phyloP scores from a whole-genome alignment of 768 basidiomycete species.

The Rubroboletus pulcherrimus region DNA sequence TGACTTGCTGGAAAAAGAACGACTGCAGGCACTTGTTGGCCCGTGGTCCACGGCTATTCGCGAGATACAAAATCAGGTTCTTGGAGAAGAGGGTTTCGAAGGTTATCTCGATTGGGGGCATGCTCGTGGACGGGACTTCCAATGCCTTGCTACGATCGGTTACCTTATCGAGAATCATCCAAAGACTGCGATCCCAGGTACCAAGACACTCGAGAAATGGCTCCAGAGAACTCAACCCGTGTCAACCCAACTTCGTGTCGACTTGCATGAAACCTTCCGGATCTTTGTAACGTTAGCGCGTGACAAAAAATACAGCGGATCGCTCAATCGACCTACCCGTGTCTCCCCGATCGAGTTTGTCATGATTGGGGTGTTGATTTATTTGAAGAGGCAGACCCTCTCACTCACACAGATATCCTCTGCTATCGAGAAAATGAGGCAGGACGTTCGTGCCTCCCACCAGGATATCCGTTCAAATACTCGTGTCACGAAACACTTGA shows the following conservation, averaged over 20 bases:
- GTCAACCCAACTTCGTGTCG: conserved; percentile 23
- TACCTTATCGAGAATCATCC: conserved; percentile 32
- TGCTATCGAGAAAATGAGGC: conserved; percentile 40
- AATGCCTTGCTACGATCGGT: conserved; percentile 38
- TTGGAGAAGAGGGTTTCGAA: conserved; percentile 34
- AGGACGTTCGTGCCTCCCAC: conserved; percentile 35
- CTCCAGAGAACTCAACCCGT: conserved; percentile 28
- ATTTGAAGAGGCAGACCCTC: conserved; percentile 29
- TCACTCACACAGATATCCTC: conserved; percentile 41
- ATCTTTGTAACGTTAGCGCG: conserved; percentile 35
- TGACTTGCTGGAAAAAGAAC: conserved; percentile 33
- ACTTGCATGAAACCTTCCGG: conserved; percentile 31
- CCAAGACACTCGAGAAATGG: conserved; percentile 37
- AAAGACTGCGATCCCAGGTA: conserved; percentile 21
- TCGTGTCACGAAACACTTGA: conserved; percentile 34
- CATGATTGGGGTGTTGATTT: conserved; percentile 41
- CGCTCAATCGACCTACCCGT: conserved; percentile 34
- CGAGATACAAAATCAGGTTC: conserved; percentile 35
- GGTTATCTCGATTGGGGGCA: conserved; percentile 42
- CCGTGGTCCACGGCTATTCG: conserved; percentile 43
- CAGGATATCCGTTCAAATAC: conserved; percentile 40
- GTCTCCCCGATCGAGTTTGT: conserved; percentile 46
- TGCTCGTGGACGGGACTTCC: conserved; percentile 45
- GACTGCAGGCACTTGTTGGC: conserved; percentile 47
- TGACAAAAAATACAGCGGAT: conserved; percentile 28